Conservation (phyloP, 225 moss, liverwort and hornwort species). For the Marchantia paleacea region DNA sequence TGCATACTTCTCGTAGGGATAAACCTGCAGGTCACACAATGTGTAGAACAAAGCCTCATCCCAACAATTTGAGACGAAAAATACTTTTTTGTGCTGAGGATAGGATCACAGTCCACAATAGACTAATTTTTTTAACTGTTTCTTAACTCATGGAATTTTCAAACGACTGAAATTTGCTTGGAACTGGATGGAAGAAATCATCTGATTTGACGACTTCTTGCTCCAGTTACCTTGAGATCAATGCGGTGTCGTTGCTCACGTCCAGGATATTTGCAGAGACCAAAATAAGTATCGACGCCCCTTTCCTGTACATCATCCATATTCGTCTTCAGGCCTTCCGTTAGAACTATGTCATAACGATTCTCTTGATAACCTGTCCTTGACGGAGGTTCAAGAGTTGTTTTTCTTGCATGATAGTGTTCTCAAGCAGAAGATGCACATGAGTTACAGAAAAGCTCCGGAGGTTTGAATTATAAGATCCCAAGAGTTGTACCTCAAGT, state of each 20-base stretch:
- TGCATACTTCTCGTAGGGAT: slow-evolving; percentile 76
- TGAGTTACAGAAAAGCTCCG: not conserved
- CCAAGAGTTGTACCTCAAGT: slow-evolving; percentile 43
- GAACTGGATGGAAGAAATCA: not conserved
- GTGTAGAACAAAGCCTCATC: not conserved
- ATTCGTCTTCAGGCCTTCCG: not conserved
- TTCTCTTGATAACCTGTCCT: not conserved
- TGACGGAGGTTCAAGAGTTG: no score
- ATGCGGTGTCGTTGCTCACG: slow-evolving; percentile 86
- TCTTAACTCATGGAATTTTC: no score
- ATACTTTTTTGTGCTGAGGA: no score
- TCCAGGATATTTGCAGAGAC: slow-evolving; percentile 93
- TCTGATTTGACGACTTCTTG: not conserved
- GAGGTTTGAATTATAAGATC: not conserved
- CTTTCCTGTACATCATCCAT: slow-evolving; percentile 41
- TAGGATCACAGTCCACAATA: not conserved
- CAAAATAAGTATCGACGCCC: slow-evolving; percentile 86
- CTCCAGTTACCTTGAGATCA: slow-evolving; percentile 74
- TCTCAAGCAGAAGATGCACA: not conserved
- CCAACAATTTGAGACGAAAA: not conserved
- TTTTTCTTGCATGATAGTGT: not conserved
- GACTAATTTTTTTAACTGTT: not conserved
- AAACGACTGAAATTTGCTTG: not conserved
- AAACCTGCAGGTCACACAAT: slow-evolving; percentile 48
- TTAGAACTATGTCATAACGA: not conserved